Percentiles rank a stretch among this genome's conserved stretches.
Evolutionary conservation across 2,329 filamentous ascomycete genomes (phyloP).

Genomic region (Emergomyces pasteurianus): DNA sequence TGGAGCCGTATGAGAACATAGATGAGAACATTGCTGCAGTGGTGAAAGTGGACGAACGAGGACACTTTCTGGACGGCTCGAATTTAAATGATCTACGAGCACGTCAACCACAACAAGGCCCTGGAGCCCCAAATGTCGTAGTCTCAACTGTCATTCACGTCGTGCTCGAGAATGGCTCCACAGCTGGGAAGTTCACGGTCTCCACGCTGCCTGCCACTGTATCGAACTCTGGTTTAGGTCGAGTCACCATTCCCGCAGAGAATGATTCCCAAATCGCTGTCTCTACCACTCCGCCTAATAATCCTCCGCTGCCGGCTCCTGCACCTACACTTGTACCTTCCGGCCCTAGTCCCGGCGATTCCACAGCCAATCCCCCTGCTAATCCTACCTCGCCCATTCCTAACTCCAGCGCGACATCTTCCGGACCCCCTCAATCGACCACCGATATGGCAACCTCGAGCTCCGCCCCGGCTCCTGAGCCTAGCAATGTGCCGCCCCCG

Average conservation of each 20-base stretch:
- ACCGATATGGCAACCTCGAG: not conserved
- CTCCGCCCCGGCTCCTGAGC: not conserved
- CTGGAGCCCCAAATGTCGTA: constrained; percentile 6
- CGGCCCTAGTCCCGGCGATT: not conserved
- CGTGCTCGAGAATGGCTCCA: constrained; percentile 14
- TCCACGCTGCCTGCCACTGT: constrained; percentile 15
- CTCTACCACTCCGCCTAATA: constrained; percentile 1
- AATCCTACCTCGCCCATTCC: not conserved
- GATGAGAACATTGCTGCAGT: not conserved
- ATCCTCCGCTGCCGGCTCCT: not conserved
- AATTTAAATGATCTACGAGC: constrained; percentile 1
- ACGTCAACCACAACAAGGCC: constrained; percentile 4
- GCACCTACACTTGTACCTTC: not conserved
- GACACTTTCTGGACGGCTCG: not conserved
- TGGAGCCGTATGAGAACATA: not conserved
- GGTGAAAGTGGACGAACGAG: not conserved
- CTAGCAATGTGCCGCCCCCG: not conserved
- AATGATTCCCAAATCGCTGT: constrained; percentile 7
- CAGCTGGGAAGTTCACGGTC: constrained; percentile 13
- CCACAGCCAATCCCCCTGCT: not conserved
- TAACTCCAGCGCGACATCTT: not conserved
- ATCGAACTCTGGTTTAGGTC: constrained; percentile 13
- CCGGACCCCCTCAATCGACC: not conserved
- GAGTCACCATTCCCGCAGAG: constrained; percentile 15
- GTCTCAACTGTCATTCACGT: constrained; percentile 15